Conservation (phyloP, 148 eudicot genomes). For the Arbutus unedo region DNA sequence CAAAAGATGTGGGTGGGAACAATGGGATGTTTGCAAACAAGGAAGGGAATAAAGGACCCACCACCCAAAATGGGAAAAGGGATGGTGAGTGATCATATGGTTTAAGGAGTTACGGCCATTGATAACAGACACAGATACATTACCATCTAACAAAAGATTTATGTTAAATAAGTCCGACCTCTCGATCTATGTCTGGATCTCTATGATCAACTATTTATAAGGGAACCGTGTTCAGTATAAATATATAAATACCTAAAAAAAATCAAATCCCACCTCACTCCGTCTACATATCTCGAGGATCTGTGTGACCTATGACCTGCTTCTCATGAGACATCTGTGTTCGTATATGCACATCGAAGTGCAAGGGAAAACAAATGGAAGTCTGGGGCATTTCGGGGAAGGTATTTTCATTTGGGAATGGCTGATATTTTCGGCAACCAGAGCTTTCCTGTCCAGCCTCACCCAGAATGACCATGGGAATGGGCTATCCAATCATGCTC, state of each 20-base stretch:
- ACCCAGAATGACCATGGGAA: not conserved
- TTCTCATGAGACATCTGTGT: not conserved
- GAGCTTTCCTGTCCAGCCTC: not conserved
- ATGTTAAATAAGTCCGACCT: too few species aligned
- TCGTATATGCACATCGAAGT: not conserved
- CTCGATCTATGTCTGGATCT: too few species aligned
- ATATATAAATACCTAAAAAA: too few species aligned
- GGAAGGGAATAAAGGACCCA: constrained; percentile 7
- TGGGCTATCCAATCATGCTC: not conserved
- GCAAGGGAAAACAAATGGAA: not conserved
- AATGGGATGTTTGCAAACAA: constrained; percentile 12
- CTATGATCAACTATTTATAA: too few species aligned
- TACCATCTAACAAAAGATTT: too few species aligned
- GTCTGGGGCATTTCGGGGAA: not conserved
- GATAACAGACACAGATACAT: too few species aligned
- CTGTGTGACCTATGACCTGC: too few species aligned
- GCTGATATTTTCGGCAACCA: not conserved
- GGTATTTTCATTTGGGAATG: not conserved
- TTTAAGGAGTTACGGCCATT: not conserved
- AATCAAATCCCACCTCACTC: too few species aligned
- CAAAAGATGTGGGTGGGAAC: not conserved
- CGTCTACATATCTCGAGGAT: too few species aligned
- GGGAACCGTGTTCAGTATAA: too few species aligned
- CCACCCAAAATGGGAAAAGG: not conserved
- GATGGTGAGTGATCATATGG: not conserved